These are phyloP conservation scores for Lichtheimia hyalospora DNA, from an alignment of 371 early-diverging fungal genomes.

Conservation along the genomic window DNA sequence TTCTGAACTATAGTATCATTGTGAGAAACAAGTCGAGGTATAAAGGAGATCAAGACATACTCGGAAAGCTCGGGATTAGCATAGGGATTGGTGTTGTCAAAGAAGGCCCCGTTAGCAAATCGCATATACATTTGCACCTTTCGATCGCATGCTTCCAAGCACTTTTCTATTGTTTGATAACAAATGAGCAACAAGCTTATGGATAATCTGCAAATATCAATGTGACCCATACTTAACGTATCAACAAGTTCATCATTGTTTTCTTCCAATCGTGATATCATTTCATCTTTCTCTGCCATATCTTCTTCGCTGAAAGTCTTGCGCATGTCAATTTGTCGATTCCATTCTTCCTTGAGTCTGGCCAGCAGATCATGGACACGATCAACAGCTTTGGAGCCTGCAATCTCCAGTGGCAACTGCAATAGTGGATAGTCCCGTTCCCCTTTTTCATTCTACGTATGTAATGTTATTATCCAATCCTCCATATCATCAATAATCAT, in stretches of 20 bases:
- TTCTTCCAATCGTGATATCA: constrained; percentile 21
- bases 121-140: constrained; percentile 31
- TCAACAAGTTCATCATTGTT: constrained; percentile 27
- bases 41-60: constrained; percentile 13
- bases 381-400: constrained; percentile 28
- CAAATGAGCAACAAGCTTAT: not conserved
- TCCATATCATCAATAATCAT: not conserved
- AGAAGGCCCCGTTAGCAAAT: constrained; percentile 43
- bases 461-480: not conserved
- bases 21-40: too few relatives aligned
- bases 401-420: constrained; percentile 31
- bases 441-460: not conserved
- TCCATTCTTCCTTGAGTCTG: constrained; percentile 42
- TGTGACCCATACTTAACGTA: constrained; percentile 13
- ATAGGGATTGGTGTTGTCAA: constrained; percentile 30
- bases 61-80: constrained; percentile 22
- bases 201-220: too few relatives aligned
- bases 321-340: constrained; percentile 26
- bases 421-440: constrained; percentile 20
- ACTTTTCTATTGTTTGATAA: constrained; percentile 10
- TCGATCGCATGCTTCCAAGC: constrained; percentile 25
- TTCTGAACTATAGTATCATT: constrained; percentile 18
- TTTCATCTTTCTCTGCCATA: constrained; percentile 26
- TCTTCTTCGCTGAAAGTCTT: constrained; percentile 31
- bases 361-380: constrained; percentile 34